These are phyloP conservation scores for Botrytis elliptica DNA, from an alignment of 2,329 filamentous ascomycete species.

Conservation along the genomic window DNA sequence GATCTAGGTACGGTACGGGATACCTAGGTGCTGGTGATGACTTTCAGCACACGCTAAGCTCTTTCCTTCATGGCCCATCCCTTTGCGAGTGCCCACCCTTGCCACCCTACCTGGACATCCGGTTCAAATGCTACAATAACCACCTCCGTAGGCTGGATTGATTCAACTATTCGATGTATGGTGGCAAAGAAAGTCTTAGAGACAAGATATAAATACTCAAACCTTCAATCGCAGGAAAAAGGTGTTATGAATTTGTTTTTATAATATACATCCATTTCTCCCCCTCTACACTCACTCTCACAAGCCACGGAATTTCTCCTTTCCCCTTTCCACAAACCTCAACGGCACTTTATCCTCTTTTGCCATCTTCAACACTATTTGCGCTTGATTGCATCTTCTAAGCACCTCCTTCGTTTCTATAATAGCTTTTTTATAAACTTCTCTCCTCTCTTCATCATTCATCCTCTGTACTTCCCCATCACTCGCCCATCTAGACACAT, in stretches of 20 bases:
- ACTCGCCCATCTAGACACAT: constrained; percentile 34
- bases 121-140: not conserved
- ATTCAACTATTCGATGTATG: not conserved
- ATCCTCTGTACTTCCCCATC: constrained; percentile 34
- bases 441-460: constrained; percentile 27
- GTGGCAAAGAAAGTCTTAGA: too few relatives aligned
- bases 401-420: constrained; percentile 28
- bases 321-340: constrained; percentile 33
- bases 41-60: not conserved
- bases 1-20: not conserved
- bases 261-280: not conserved
- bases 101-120: too few relatives aligned
- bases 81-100: not conserved
- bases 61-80: not conserved
- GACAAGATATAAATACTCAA: not conserved
- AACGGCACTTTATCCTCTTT: constrained; percentile 29
- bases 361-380: constrained; percentile 32
- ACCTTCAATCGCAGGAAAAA: not conserved
- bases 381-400: constrained; percentile 24
- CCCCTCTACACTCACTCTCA: not conserved
- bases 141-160: not conserved
- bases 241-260: too few relatives aligned
- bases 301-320: constrained; percentile 31
- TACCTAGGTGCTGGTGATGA: not conserved
- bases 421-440: constrained; percentile 31